Evolutionary conservation across 192 early-diverging fungal species (phyloP).

Genomic region (Backusella macrospora): DNA sequence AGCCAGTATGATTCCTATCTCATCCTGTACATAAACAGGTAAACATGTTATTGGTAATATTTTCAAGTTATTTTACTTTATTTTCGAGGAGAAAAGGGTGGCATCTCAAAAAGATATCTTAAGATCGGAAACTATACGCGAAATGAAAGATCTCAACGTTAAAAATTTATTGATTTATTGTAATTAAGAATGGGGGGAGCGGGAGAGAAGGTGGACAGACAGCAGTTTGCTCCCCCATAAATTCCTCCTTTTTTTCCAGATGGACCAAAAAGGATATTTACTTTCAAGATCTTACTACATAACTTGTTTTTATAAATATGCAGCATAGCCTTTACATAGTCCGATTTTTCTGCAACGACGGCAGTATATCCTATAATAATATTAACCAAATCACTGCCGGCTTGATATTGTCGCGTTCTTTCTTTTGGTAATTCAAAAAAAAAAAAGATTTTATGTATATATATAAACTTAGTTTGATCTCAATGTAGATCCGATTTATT

Average conservation of each 20-base stretch:
- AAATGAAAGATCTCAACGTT: neutral
- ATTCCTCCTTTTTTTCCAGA: conserved; percentile 10
- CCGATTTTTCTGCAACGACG: conserved; percentile 11
- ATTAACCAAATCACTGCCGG: neutral
- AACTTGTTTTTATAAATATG: conserved; percentile 17
- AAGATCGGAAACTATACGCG: conserved; percentile 10
- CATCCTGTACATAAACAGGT: conserved; percentile 6
- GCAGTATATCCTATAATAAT: conserved; percentile 2
- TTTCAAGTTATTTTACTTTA: conserved; percentile 14
- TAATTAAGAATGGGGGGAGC: conserved; percentile 17
- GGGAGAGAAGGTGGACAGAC: conserved; percentile 15
- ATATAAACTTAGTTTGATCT: neutral
- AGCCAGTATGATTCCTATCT: conserved; percentile 7
- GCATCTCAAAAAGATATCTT: neutral
- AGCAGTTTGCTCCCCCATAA: conserved; percentile 12
- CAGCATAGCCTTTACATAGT: conserved; percentile 12
- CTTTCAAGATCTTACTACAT: conserved; percentile 16
- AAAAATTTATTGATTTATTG: neutral
- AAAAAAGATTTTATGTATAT: neutral
- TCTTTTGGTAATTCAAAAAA: conserved; percentile 10
- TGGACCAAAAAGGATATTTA: conserved; percentile 12
- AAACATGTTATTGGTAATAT: conserved; percentile 13
- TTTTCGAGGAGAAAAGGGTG: conserved; percentile 14
- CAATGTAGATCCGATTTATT: conserved; percentile 13
- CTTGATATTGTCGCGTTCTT: neutral